These are phyloP conservation scores for Furcasterigmium sp. DNA, from an alignment of 2,329 filamentous ascomycete species.

Conservation along the genomic window DNA sequence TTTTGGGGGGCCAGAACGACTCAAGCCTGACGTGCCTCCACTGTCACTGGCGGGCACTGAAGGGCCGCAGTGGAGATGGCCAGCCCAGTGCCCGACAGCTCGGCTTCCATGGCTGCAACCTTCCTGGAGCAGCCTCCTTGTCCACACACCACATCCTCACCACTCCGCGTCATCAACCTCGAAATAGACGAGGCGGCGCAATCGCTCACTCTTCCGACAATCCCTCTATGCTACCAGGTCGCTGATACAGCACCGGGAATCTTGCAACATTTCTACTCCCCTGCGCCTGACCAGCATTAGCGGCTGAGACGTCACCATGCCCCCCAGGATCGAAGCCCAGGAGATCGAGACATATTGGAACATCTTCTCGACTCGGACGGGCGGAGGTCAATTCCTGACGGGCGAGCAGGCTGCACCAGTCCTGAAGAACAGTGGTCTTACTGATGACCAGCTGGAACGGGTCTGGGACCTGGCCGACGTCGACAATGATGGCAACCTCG, in stretches of 20 bases:
- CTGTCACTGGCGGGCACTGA: too few relatives aligned
- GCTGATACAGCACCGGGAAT: neutral
- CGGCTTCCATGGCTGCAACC: too few relatives aligned
- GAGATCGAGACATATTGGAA: slow-evolving; percentile 64
- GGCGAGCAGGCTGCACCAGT: slow-evolving; percentile 58
- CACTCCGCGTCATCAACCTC: too few relatives aligned
- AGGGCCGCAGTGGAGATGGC: too few relatives aligned
- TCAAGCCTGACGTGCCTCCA: too few relatives aligned
- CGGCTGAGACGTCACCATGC: slow-evolving; percentile 35
- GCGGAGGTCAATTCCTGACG: slow-evolving; percentile 54
- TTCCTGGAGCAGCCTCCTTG: neutral
- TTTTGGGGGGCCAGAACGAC: too few relatives aligned
- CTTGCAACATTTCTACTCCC: neutral
- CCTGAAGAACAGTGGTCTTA: slow-evolving; percentile 58
- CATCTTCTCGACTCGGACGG: slow-evolving; percentile 55
- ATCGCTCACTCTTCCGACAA: too few relatives aligned
- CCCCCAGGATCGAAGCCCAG: slow-evolving; percentile 56
- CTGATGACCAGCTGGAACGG: slow-evolving; percentile 78
- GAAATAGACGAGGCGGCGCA: too few relatives aligned
- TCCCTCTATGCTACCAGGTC: slow-evolving; percentile 1
- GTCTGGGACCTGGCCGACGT: slow-evolving; percentile 98
- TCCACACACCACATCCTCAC: too few relatives aligned
- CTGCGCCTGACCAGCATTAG: neutral
- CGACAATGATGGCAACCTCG: slow-evolving; percentile 92
- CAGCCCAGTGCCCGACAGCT: too few relatives aligned